Percentiles rank a stretch among this genome's conserved stretches.
Evolutionary conservation across 768 basidiomycete genomes (phyloP).

Genomic region (Mycena crocata): DNA sequence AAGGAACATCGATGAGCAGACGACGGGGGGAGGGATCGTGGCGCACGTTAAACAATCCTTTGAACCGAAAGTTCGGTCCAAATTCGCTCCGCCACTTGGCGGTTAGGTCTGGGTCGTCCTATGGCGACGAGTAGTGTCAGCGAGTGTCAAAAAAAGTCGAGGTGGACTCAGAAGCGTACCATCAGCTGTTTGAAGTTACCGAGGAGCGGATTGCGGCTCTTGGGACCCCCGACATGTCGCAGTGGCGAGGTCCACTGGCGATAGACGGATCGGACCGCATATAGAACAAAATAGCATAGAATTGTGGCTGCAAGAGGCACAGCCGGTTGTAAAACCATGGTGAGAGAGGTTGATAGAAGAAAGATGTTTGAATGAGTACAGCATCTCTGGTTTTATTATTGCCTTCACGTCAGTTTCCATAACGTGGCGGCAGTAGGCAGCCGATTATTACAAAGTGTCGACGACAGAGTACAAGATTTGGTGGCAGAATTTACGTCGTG

Average conservation of each 20-base stretch:
- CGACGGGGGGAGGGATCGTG: background rate
- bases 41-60: conserved; percentile 17
- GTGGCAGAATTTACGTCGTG: no score
- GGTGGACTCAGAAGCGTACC: background rate
- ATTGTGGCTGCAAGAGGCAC: no score
- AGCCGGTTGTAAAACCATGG: no score
- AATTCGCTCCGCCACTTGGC: conserved; percentile 17
- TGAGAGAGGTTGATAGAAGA: no score
- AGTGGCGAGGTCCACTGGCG: background rate
- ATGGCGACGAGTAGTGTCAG: background rate
- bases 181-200: background rate
- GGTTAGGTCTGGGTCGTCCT: conserved; percentile 10
- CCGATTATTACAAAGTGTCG: no score
- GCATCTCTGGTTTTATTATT: no score
- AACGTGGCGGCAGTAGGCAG: no score
- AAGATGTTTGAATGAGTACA: no score
- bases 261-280: background rate
- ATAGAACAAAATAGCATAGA: no score
- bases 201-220: background rate
- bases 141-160: background rate
- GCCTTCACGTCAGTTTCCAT: no score
- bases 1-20: background rate
- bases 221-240: background rate
- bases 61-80: conserved; percentile 20
- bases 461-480: no score